Evolutionary conservation across 2,329 filamentous ascomycete species (phyloP).

Genomic region (Zymoseptoria pseudotritici): DNA sequence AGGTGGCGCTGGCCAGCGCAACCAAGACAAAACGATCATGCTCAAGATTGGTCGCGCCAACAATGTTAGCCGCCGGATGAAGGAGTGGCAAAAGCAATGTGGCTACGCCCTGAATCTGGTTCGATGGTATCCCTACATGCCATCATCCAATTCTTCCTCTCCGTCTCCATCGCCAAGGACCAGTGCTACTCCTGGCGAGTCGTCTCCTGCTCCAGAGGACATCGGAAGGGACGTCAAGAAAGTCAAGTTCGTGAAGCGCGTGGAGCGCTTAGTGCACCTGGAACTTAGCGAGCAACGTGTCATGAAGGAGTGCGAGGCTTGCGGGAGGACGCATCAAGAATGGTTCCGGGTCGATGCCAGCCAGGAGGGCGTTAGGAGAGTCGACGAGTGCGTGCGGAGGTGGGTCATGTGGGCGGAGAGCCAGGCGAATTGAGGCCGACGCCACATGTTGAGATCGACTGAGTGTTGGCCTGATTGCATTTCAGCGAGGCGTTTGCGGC

Average conservation of each 20-base stretch:
- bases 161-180: conserved; percentile 13
- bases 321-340: conserved; percentile 79
- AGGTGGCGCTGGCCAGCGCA: neutral
- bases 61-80: conserved; percentile 85
- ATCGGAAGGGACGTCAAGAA: conserved; percentile 44
- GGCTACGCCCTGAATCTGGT: conserved; percentile 81
- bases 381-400: conserved; percentile 67
- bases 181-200: conserved; percentile 26
- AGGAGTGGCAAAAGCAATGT: conserved; percentile 90
- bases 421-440: conserved; percentile 1
- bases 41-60: conserved; percentile 60
- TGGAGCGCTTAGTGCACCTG: conserved; percentile 84
- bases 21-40: conserved; percentile 52
- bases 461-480: neutral
- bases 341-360: conserved; percentile 88
- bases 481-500: neutral
- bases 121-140: conserved; percentile 80
- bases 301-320: conserved; percentile 62
- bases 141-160: conserved; percentile 18
- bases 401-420: conserved; percentile 71
- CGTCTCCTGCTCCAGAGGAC: conserved; percentile 6
- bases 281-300: conserved; percentile 61
- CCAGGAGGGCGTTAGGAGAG: conserved; percentile 58
- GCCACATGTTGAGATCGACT: neutral
- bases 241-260: conserved; percentile 76